Percentiles rank a stretch among this genome's conserved stretches.
phyloP scores from a whole-genome alignment of 768 basidiomycete species.

The Auricularia auricula-judae region DNA sequence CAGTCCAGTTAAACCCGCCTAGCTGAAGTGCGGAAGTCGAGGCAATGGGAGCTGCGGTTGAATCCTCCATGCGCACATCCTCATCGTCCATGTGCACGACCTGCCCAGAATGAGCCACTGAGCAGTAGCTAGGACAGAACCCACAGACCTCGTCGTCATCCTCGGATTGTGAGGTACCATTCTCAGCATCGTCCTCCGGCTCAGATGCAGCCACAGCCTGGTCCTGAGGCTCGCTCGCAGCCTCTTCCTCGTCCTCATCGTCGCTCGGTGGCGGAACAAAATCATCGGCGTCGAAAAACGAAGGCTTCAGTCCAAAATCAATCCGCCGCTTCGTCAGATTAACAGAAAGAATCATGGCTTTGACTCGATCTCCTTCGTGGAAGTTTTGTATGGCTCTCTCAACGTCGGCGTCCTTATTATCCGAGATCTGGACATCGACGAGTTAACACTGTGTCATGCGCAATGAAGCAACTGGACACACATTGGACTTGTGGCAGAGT shows the following conservation, averaged over 20 bases:
- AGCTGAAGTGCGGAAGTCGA: constrained; percentile 16
- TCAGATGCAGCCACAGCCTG: too few relatives aligned
- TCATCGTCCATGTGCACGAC: constrained; percentile 21
- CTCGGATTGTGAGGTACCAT: too few relatives aligned
- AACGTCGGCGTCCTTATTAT: constrained; percentile 75
- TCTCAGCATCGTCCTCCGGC: too few relatives aligned
- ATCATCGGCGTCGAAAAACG: constrained; percentile 66
- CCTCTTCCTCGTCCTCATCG: constrained; percentile 16
- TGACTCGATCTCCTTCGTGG: constrained; percentile 78
- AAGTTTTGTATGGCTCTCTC: constrained; percentile 68
- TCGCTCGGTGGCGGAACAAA: constrained; percentile 21
- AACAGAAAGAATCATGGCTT: constrained; percentile 61
- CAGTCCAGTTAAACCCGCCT: constrained; percentile 61
- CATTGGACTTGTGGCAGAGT: constrained; percentile 91
- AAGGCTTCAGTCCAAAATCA: constrained; percentile 76
- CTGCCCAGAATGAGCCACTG: constrained; percentile 9
- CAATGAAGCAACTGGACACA: constrained; percentile 17
- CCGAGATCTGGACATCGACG: constrained; percentile 55
- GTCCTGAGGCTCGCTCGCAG: too few relatives aligned
- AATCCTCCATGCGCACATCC: constrained; percentile 31
- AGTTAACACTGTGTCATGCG: not conserved
- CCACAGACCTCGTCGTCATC: too few relatives aligned
- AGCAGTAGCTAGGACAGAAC: not conserved
- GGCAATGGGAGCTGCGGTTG: not conserved
- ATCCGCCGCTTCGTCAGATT: constrained; percentile 74